A percentile compares a stretch with the other conserved stretches of the same genome.
These are phyloP conservation scores for Talaromyces nanjingensis DNA, from an alignment of 495 filamentous ascomycete species.

Conservation along the genomic window DNA sequence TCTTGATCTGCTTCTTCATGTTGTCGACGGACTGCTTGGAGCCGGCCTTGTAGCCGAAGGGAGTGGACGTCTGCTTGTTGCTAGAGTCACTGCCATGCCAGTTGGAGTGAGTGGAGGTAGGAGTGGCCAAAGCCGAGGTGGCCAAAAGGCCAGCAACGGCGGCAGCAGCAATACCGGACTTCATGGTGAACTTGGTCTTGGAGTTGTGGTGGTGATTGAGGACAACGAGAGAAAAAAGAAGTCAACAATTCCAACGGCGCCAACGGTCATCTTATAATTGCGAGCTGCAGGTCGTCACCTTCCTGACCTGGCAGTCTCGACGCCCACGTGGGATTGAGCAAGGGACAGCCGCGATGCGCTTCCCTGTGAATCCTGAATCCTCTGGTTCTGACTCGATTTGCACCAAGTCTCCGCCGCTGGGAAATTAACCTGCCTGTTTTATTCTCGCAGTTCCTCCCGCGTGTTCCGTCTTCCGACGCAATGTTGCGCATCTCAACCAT, in stretches of 20 bases:
- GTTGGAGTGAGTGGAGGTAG: not conserved
- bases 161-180: slow-evolving; percentile 8
- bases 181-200: not conserved
- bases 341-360: not conserved
- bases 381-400: not conserved
- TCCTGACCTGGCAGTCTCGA: not conserved
- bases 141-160: slow-evolving; percentile 9
- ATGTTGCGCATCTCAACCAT: not conserved
- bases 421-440: not conserved
- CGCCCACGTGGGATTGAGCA: not conserved
- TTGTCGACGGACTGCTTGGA: slow-evolving; percentile 16
- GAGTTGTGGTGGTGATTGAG: not conserved
- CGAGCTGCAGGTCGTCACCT: not conserved
- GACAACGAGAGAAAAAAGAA: not conserved
- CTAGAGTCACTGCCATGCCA: not conserved
- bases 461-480: not conserved
- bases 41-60: slow-evolving; percentile 13
- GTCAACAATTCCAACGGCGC: not conserved
- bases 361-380: not conserved
- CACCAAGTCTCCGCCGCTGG: not conserved
- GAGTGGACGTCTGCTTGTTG: slow-evolving; percentile 4
- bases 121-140: slow-evolving; percentile 5
- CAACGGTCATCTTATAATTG: not conserved
- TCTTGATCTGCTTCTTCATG: slow-evolving; percentile 34
- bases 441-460: not conserved